Base-by-base conservation (phyloP, 441 rosid genomes). In the Pelargonium myrrhifolium region DNA sequence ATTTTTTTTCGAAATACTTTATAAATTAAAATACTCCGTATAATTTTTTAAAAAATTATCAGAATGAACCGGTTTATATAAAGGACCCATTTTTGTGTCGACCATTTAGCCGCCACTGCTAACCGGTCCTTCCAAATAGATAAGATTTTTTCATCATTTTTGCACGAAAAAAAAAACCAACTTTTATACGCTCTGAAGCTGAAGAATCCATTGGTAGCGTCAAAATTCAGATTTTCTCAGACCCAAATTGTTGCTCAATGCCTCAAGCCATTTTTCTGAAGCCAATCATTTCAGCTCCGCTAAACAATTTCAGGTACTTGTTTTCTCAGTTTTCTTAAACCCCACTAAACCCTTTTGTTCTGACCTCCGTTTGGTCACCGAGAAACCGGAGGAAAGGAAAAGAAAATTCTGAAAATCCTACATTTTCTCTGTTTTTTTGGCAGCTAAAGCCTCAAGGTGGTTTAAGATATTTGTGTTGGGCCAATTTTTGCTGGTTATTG, bases 181-280 rank as follows among this genome's bases (percentile, higher is more conserved):
- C 6, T n/a, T 18, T 56, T 20, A 56, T 7, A 1, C 8, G 31
- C 26, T 22, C 62, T 18, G 14, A 56, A 28, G 15, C 61, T 1
- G n/a, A 21, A 37, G 39, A 12, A 11, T 37, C 14, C 51, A 20
- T 21, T 14, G 56, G n/a, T 4, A 49, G 56, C 56, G 6, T 49
- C 56, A 49, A 49, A 49, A 14, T 5, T 49, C 20, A 6, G 3
- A 14, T 20, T 49, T 49, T 7, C 18, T 49, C 56, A 12, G 56
- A 49, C 56, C 56, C 37, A n/a, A 49, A 14, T 49, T 6, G 56
- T 14, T 6, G 7, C 14, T 63, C 76, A 59, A 78, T 78, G 88
- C 80, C 82, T 71, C 81, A 72, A 62, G 55, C 79, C 8, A 70
- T 81, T 4, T 66, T 70, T 49, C 84, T 82, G 75, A 76, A 79